These are phyloP conservation scores for Phaeosphaeriaceae sp. DNA, from an alignment of 2,329 filamentous ascomycete species.

Conservation along the genomic window DNA sequence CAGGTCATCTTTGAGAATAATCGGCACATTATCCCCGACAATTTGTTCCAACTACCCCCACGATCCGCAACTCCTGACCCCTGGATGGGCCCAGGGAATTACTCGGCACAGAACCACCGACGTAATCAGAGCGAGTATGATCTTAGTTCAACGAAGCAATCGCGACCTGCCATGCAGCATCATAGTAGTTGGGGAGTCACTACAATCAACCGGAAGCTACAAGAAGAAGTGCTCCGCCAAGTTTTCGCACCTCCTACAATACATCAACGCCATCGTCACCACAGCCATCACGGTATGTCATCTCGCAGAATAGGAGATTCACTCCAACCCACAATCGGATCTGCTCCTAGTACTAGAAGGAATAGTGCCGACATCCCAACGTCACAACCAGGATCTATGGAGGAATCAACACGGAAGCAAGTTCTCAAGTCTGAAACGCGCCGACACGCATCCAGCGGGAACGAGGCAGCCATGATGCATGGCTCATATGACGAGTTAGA, in stretches of 20 bases:
- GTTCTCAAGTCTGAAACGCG: conserved; percentile 51
- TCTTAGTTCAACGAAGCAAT: conserved; percentile 26
- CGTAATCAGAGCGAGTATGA: conserved; percentile 45
- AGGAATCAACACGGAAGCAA: conserved; percentile 51
- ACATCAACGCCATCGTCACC: conserved; percentile 76
- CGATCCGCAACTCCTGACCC: conserved; percentile 48
- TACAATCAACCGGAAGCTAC: conserved; percentile 83
- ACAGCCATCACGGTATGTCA: conserved; percentile 69
- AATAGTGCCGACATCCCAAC: conserved; percentile 49
- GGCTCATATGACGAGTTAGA: conserved; percentile 16
- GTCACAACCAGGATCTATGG: conserved; percentile 28
- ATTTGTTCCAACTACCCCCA: conserved; percentile 72
- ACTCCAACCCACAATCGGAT: conserved; percentile 33
- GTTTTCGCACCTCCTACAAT: conserved; percentile 87
- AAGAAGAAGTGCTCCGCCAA: conserved; percentile 91
- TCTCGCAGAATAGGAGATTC: conserved; percentile 45
- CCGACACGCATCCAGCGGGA: conserved; percentile 35
- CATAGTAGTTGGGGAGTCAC: conserved; percentile 82
- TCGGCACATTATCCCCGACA: conserved; percentile 86
- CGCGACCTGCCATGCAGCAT: conserved; percentile 55
- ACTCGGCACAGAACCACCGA: conserved; percentile 42
- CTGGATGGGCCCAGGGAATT: conserved; percentile 31
- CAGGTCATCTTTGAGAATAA: conserved; percentile 96
- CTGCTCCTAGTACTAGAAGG: conserved; percentile 43
- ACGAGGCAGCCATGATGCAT: conserved; percentile 15